Base-by-base conservation (phyloP, 768 basidiomycete genomes). In the Sporobolomyces pararoseus region DNA sequence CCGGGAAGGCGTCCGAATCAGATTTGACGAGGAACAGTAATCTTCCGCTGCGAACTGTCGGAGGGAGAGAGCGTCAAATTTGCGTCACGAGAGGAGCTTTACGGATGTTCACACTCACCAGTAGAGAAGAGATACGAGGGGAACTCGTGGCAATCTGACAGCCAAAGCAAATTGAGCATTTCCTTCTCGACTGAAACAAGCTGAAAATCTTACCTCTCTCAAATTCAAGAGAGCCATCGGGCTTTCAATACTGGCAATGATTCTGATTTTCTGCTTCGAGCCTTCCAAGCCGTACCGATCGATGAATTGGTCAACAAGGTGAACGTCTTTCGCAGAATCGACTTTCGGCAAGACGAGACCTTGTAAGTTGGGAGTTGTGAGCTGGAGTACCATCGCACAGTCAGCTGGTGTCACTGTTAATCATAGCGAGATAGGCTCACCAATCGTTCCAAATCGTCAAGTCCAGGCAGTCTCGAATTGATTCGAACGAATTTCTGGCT, bases 41-140 rank as follows among this genome's bases (percentile, higher is more conserved):
- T 97, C 93, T 81, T 97, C 93, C 27, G 92, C 90, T 4, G 90
- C 93, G 78, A 96, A 97, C 93, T 95, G 74, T 7, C 21, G 47
- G 42, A 47, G 25, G 19, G 49, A n/a, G 37, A 10, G 4, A 29
- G 51, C 6, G 25, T n/a, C 17, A 19, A 14, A 21, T n/a, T 7
- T 6, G 23, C 46, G n/a, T n/a, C n/a, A n/a, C n/a, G n/a, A n/a
- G n/a, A n/a, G n/a, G n/a, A n/a, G n/a, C n/a, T 21, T 10, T 27
- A 34, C 16, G 52, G 12, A 58, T 25, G n/a, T 65, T 54, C 29
- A 51, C 34, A 81, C 87, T 65, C 77, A 88, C 89, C 77, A 92
- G 80, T 54, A 93, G 81, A 12, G 87, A 88, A 57, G 80, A 83
- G 60, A 94, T 79, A 53, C 81, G 79, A 2, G 84, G 85, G 63